phyloP scores from a whole-genome alignment of 2,329 filamentous ascomycete genomes.

The Botrytis elliptica region DNA sequence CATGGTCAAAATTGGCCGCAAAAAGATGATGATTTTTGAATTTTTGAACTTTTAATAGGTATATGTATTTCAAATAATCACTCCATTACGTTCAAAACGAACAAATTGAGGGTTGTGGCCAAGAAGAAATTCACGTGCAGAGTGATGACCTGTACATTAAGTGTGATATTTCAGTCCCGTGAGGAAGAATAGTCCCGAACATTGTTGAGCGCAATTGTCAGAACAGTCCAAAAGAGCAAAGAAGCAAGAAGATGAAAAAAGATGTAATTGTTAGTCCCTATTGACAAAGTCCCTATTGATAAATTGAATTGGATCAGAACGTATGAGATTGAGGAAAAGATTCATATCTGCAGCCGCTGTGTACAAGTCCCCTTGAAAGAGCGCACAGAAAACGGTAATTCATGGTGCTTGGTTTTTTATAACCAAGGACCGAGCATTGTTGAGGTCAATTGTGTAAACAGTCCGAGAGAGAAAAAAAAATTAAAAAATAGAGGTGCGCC shows the following conservation, averaged over 20 bases:
- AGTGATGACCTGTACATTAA: background rate
- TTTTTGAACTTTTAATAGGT: background rate
- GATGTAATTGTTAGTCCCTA: too few relatives aligned
- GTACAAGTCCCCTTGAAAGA: too few relatives aligned
- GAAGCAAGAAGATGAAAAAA: too few relatives aligned
- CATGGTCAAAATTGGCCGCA: rapidly evolving
- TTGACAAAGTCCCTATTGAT: too few relatives aligned
- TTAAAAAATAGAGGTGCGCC: background rate
- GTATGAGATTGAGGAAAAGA: too few relatives aligned
- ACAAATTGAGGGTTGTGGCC: background rate
- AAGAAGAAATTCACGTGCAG: background rate
- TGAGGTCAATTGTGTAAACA: too few relatives aligned
- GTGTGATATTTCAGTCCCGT: background rate
- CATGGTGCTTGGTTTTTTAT: too few relatives aligned
- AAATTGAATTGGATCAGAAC: too few relatives aligned
- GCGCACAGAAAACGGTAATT: too few relatives aligned
- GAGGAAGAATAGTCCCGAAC: too few relatives aligned
- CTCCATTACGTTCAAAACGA: background rate
- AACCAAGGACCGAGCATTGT: background rate
- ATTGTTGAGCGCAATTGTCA: background rate
- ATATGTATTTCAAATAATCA: background rate
- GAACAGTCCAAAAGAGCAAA: background rate
- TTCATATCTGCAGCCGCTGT: too few relatives aligned
- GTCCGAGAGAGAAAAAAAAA: too few relatives aligned
- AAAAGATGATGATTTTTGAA: background rate